Percentiles rank a stretch among this genome's conserved stretches.
Conservation (phyloP, 176 grass and related monocot genomes). For the Cenchrus americanus region DNA sequence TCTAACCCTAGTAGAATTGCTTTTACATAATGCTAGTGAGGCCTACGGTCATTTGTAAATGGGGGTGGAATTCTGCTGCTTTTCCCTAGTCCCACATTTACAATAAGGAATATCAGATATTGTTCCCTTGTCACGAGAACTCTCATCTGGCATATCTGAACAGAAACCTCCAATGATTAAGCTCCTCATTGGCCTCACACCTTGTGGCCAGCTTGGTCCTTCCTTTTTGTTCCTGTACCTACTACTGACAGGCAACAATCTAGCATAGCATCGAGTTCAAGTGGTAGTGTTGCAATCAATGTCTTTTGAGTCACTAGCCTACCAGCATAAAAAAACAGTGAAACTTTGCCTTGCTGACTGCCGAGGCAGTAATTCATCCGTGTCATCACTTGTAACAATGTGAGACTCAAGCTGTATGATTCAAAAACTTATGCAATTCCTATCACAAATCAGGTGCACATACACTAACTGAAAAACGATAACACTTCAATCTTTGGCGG, state of each 20-base stretch:
- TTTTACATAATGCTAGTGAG: slow-evolving; percentile 44
- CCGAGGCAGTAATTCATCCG: no score
- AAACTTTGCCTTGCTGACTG: no score
- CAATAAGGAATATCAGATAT: slow-evolving; percentile 19
- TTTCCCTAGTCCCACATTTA: slow-evolving; percentile 18
- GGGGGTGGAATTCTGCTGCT: slow-evolving; percentile 24
- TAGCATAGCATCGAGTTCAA: slow-evolving; percentile 27
- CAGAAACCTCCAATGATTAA: slow-evolving; percentile 62
- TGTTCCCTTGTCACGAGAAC: slow-evolving; percentile 49
- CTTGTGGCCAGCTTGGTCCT: slow-evolving; percentile 40
- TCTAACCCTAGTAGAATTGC: slow-evolving; percentile 34
- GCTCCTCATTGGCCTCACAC: slow-evolving; percentile 49
- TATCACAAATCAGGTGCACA: no score
- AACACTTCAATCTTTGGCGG: no score
- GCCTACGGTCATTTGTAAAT: slow-evolving; percentile 45
- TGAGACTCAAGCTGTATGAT: no score
- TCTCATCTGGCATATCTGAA: slow-evolving; percentile 52
- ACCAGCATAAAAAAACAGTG: no score
- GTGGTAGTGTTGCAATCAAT: slow-evolving; percentile 39
- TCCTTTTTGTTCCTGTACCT: slow-evolving; percentile 18
- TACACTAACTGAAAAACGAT: no score
- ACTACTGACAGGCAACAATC: slow-evolving; percentile 8
- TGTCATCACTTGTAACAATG: no score
- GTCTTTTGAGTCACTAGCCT: slow-evolving; percentile 64
- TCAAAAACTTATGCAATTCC: no score